Evolutionary conservation across 208 protist species (phyloP).

Genomic region (Wallacemonas sp.): DNA sequence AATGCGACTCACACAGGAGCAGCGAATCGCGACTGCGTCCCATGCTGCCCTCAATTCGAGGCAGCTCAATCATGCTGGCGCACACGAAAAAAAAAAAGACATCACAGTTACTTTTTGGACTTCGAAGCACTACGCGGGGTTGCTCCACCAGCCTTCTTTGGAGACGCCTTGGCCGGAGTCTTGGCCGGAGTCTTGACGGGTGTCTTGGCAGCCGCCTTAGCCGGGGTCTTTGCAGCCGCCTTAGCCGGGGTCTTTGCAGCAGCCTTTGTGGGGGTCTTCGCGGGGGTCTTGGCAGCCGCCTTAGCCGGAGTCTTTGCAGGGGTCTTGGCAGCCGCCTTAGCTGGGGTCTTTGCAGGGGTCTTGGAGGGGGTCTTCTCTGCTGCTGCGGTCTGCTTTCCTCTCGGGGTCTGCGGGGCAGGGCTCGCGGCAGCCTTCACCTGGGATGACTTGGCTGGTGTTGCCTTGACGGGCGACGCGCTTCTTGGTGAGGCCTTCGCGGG

Average conservation of each 20-base stretch:
- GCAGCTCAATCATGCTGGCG: too few species aligned
- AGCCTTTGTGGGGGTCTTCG: conserved; percentile 8
- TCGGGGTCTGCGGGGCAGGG: neutral
- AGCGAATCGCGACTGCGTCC: too few species aligned
- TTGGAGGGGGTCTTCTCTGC: conserved; percentile 1
- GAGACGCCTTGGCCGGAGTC: conserved; percentile 5
- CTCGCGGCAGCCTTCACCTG: conserved; percentile 8
- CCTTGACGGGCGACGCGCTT: neutral
- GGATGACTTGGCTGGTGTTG: neutral
- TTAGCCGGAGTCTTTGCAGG: neutral
- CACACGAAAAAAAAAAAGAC: too few species aligned
- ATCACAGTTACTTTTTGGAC: neutral
- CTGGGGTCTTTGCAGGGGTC: neutral
- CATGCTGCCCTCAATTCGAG: too few species aligned
- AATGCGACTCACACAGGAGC: too few species aligned
- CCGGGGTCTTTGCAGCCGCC: neutral
- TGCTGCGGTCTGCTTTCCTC: neutral
- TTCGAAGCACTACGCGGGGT: conserved; percentile 8
- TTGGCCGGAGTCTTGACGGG: conserved; percentile 14
- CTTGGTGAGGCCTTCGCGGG: neutral
- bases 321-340: conserved; percentile 8
- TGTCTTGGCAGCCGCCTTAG: conserved; percentile 3
- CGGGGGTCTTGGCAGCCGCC: conserved; percentile 8
- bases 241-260: neutral
- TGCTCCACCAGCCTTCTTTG: conserved; percentile 11